phyloP scores from a whole-genome alignment of 2,329 filamentous ascomycete species.

The Cryphonectria naterciae region DNA sequence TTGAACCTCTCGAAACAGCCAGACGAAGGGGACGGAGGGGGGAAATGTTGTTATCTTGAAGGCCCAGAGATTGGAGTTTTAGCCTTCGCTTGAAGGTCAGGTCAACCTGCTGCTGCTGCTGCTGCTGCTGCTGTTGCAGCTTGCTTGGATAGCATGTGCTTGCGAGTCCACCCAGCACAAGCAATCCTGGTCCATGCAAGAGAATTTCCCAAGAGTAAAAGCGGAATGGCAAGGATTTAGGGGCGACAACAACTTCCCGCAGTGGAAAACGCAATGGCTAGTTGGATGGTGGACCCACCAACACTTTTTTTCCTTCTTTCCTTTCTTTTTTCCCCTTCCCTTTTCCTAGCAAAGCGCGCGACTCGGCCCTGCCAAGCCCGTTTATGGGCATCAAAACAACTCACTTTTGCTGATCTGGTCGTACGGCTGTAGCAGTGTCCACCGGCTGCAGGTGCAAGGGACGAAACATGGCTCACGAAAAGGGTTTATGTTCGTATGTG shows the following conservation, averaged over 20 bases:
- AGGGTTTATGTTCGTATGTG: background rate
- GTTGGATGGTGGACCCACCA: slow-evolving; percentile 3
- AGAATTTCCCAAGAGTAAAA: slow-evolving; percentile 2
- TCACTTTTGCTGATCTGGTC: background rate
- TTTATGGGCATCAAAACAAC: background rate
- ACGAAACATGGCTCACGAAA: background rate
- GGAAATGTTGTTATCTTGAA: background rate
- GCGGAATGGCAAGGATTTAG: slow-evolving; percentile 9
- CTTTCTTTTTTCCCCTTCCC: background rate
- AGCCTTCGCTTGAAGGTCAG: slow-evolving; percentile 7
- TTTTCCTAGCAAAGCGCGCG: slow-evolving; percentile 5
- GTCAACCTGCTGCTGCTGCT: slow-evolving; percentile 1
- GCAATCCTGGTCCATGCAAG: slow-evolving; percentile 7
- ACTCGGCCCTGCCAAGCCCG: slow-evolving; percentile 3
- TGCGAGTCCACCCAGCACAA: background rate
- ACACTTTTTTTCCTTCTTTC: background rate
- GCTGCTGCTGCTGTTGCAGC: no score
- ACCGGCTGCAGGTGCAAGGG: background rate
- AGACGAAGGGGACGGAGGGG: background rate
- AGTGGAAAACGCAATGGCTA: background rate
- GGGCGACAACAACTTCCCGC: slow-evolving; percentile 9
- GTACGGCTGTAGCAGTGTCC: slow-evolving; percentile 1
- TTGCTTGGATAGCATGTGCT: slow-evolving; percentile 2
- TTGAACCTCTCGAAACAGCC: background rate
- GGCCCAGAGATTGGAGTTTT: slow-evolving; percentile 10